phyloP scores from a whole-genome alignment of 2,329 filamentous ascomycete genomes.

The Diplodia corticola region DNA sequence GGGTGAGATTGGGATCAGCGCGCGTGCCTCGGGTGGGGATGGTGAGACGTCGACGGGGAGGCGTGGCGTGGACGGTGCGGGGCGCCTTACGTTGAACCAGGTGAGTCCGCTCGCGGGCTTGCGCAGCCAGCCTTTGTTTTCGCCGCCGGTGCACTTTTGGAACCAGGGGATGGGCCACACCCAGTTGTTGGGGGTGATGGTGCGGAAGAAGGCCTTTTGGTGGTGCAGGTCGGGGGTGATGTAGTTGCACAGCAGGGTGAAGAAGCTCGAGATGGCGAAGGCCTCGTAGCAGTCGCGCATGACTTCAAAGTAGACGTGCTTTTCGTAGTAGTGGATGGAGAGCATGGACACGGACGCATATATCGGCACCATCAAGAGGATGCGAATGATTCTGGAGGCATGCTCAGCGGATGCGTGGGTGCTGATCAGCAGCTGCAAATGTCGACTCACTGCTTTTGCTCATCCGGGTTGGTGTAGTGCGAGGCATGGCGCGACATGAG shows the following conservation, averaged over 20 bases:
- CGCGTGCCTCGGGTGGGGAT: too few relatives aligned
- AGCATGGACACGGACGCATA: constrained; percentile 75
- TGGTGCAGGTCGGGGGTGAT: constrained; percentile 73
- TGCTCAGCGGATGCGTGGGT: background rate
- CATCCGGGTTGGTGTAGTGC: constrained; percentile 60
- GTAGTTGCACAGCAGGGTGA: constrained; percentile 79
- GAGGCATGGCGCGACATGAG: constrained; percentile 59
- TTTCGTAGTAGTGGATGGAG: constrained; percentile 70
- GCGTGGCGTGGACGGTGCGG: too few relatives aligned
- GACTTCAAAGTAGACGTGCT: constrained; percentile 79
- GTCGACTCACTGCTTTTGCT: constrained; percentile 58
- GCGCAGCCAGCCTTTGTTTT: constrained; percentile 65
- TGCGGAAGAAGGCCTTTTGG: constrained; percentile 79
- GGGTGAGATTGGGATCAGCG: background rate
- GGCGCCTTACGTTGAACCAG: constrained; percentile 71
- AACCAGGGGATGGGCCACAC: constrained; percentile 72
- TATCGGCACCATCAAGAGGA: constrained; percentile 83
- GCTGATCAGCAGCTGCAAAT: background rate
- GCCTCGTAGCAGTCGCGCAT: constrained; percentile 85
- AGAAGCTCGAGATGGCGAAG: constrained; percentile 85
- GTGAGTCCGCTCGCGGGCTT: constrained; percentile 77
- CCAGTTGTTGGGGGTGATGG: constrained; percentile 69
- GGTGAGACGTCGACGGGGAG: too few relatives aligned
- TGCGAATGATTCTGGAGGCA: constrained; percentile 70
- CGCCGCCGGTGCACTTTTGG: constrained; percentile 68